Conservation (phyloP, 345 rosid species). For the Xanthoceras sorbifolium region DNA sequence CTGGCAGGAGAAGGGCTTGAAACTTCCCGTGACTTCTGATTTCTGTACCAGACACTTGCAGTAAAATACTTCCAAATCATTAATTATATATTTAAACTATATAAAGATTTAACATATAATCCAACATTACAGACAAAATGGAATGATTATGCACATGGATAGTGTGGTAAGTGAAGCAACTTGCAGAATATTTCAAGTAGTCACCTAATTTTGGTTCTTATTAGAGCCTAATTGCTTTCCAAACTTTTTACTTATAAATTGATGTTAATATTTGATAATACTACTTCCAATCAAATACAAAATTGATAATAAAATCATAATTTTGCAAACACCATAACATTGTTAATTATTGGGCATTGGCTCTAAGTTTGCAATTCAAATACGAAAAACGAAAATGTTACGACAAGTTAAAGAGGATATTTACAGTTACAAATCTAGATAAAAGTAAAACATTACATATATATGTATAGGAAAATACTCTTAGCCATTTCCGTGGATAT, state of each 20-base stretch:
- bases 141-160: neutral
- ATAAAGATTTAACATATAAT: neutral
- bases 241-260: too few relatives aligned
- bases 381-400: too few relatives aligned
- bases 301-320: too few relatives aligned
- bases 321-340: too few relatives aligned
- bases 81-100: neutral
- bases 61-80: neutral
- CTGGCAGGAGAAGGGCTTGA: constrained; percentile 3
- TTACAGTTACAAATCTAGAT: too few relatives aligned
- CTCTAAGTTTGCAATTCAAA: too few relatives aligned
- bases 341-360: too few relatives aligned
- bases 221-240: neutral
- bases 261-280: too few relatives aligned
- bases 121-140: constrained; percentile 10
- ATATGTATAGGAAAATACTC: too few relatives aligned
- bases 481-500: neutral
- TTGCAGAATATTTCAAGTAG: neutral
- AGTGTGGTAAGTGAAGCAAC: neutral
- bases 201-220: neutral
- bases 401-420: too few relatives aligned
- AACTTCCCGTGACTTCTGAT: constrained; percentile 28
- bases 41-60: neutral
- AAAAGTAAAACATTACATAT: too few relatives aligned
- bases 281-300: too few relatives aligned